phyloP scores from a whole-genome alignment of 495 filamentous ascomycete genomes.

The Darksidea phi region DNA sequence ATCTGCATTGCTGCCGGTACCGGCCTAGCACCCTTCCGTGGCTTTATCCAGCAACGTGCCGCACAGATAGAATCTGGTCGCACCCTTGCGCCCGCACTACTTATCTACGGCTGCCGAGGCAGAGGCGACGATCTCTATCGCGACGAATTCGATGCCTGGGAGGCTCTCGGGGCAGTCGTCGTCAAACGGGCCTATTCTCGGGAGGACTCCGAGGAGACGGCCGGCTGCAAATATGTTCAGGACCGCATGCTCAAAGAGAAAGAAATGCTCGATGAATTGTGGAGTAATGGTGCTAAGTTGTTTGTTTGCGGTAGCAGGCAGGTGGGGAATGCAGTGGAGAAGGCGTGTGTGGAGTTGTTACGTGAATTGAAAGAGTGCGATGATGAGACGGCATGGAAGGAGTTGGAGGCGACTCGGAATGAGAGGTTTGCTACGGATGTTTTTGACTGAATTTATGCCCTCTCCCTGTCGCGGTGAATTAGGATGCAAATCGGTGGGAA shows the following conservation, averaged over 20 bases:
- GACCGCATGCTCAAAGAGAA: slow-evolving; percentile 57
- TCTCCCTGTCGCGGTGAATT: no score
- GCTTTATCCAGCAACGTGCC: slow-evolving; percentile 69
- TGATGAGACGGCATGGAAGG: slow-evolving; percentile 47
- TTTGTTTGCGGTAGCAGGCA: slow-evolving; percentile 65
- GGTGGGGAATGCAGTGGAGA: slow-evolving; percentile 61
- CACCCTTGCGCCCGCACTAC: slow-evolving; percentile 56
- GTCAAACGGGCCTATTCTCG: slow-evolving; percentile 57
- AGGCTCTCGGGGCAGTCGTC: slow-evolving; percentile 56
- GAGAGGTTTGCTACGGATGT: slow-evolving; percentile 68
- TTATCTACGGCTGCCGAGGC: slow-evolving; percentile 65
- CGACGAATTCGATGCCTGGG: slow-evolving; percentile 60
- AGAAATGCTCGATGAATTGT: slow-evolving; percentile 53
- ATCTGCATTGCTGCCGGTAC: slow-evolving; percentile 86
- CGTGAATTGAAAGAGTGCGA: slow-evolving; percentile 26
- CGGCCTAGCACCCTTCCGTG: slow-evolving; percentile 82
- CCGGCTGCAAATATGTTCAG: slow-evolving; percentile 60
- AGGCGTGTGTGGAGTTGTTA: slow-evolving; percentile 53
- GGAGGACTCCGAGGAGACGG: slow-evolving; percentile 42
- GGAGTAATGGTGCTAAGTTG: slow-evolving; percentile 53
- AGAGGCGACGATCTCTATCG: slow-evolving; percentile 61
- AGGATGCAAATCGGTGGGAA: no score
- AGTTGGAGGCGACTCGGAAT: slow-evolving; percentile 59
- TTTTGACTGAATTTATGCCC: no score
- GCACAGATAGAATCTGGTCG: slow-evolving; percentile 54